Conservation (phyloP, 225 moss, liverwort and hornwort species). For the Lunularia cruciata region DNA sequence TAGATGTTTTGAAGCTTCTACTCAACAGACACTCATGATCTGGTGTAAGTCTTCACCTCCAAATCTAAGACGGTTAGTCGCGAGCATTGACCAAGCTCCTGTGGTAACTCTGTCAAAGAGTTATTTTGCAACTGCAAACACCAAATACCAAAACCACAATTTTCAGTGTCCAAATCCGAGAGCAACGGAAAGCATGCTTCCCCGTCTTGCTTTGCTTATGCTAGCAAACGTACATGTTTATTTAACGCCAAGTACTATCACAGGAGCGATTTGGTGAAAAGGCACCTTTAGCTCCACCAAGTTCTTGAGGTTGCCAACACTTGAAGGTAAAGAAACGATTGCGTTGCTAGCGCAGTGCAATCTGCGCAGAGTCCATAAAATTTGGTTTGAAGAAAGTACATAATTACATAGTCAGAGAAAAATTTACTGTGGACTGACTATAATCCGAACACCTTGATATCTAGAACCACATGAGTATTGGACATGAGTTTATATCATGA, state of each 20-base stretch:
- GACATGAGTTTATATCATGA: no score
- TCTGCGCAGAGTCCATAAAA: slow-evolving; percentile 31
- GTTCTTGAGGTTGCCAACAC: slow-evolving; percentile 65
- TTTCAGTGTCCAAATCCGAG: neutral
- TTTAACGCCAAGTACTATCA: neutral
- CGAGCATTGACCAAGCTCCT: slow-evolving; percentile 41
- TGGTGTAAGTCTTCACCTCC: slow-evolving; percentile 26
- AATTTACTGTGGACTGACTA: no score
- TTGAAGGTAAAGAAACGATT: slow-evolving; percentile 58
- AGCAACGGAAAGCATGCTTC: neutral
- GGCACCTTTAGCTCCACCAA: slow-evolving; percentile 78
- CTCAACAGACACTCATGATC: no score
- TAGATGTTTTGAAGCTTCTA: no score
- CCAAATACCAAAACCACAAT: neutral
- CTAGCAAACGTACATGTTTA: no score
- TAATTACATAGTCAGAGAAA: neutral
- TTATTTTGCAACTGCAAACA: slow-evolving; percentile 41
- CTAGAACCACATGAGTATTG: neutral
- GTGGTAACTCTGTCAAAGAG: slow-evolving; percentile 33
- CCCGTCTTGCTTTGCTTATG: neutral
- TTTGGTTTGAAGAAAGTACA: no score
- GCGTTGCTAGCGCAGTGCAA: slow-evolving; percentile 73
- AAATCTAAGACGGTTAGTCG: slow-evolving; percentile 39
- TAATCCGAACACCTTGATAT: neutral
- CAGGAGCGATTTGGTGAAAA: neutral